These are phyloP conservation scores for Aspergillus carbonarius DNA, from an alignment of 2,329 filamentous ascomycete genomes.

Conservation along the genomic window DNA sequence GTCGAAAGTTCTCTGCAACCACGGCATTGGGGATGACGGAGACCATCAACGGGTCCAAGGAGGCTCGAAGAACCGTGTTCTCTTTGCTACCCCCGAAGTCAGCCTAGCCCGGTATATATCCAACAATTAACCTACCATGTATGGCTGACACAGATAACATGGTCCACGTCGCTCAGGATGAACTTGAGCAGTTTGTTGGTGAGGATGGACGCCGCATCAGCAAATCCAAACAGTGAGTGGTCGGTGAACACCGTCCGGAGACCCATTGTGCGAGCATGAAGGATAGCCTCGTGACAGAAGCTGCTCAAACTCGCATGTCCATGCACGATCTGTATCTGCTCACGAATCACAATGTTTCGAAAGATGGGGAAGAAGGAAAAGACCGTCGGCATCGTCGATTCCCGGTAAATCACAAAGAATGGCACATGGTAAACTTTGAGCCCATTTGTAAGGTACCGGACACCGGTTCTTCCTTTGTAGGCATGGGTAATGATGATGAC, in stretches of 20 bases:
- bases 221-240: slow-evolving; percentile 95
- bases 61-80: slow-evolving; percentile 92
- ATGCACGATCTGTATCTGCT: slow-evolving; percentile 95
- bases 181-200: slow-evolving; percentile 98
- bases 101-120: background rate
- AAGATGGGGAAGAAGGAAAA: slow-evolving; percentile 99
- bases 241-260: slow-evolving; percentile 95
- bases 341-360: slow-evolving; percentile 89
- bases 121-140: slow-evolving; percentile 65
- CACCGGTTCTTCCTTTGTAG: slow-evolving; percentile 84
- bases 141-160: slow-evolving; percentile 97
- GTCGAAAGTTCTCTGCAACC: slow-evolving; percentile 92
- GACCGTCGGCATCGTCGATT: slow-evolving; percentile 90
- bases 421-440: slow-evolving; percentile 98
- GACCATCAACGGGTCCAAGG: slow-evolving; percentile 92
- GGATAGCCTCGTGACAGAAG: slow-evolving; percentile 88
- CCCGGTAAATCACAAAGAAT: slow-evolving; percentile 92
- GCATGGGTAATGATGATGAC: slow-evolving; percentile 97
- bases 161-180: slow-evolving; percentile 91
- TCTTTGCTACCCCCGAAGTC: slow-evolving; percentile 68
- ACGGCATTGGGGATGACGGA: slow-evolving; percentile 98
- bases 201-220: slow-evolving; percentile 90
- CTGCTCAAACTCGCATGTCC: slow-evolving; percentile 94
- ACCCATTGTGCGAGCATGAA: slow-evolving; percentile 95
- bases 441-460: slow-evolving; percentile 94